A percentile compares a stretch with the other conserved stretches of the same genome.
Conservation (phyloP, 2,329 filamentous ascomycete species). For the Neonectria coccinea region DNA sequence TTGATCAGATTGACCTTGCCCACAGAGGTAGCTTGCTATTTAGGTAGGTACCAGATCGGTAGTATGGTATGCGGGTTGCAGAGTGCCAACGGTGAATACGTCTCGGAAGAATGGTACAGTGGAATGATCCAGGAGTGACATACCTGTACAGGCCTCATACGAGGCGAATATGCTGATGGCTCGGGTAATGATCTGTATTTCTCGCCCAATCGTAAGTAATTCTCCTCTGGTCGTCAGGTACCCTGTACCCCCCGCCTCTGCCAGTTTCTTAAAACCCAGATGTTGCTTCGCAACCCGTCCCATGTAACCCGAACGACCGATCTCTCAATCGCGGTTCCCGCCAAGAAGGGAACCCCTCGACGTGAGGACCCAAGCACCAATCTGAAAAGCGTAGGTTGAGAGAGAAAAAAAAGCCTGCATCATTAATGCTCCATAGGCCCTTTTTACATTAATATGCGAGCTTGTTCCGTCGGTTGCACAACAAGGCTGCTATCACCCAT, state of each 20-base stretch:
- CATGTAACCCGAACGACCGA: background rate
- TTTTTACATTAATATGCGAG: background rate
- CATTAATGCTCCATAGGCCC: no score
- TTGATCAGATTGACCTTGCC: constrained; percentile 3
- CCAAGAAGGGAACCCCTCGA: background rate
- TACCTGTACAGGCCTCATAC: background rate
- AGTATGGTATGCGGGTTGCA: background rate
- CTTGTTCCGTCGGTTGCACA: background rate
- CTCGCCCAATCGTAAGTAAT: background rate
- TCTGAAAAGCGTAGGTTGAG: background rate
- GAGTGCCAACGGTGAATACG: background rate
- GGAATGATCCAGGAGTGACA: background rate
- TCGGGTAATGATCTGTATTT: background rate
- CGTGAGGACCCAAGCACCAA: background rate
- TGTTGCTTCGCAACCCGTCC: background rate
- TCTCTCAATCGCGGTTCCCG: background rate
- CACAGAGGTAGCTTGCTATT: background rate
- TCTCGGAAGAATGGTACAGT: background rate
- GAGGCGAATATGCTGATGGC: background rate
- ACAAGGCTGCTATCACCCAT: background rate
- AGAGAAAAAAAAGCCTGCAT: no score
- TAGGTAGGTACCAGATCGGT: background rate
- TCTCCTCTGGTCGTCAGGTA: background rate
- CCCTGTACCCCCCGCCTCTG: no score
- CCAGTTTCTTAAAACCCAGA: background rate